These are phyloP conservation scores for Rubia peregrina DNA, from an alignment of 305 asterid species.

Conservation along the genomic window DNA sequence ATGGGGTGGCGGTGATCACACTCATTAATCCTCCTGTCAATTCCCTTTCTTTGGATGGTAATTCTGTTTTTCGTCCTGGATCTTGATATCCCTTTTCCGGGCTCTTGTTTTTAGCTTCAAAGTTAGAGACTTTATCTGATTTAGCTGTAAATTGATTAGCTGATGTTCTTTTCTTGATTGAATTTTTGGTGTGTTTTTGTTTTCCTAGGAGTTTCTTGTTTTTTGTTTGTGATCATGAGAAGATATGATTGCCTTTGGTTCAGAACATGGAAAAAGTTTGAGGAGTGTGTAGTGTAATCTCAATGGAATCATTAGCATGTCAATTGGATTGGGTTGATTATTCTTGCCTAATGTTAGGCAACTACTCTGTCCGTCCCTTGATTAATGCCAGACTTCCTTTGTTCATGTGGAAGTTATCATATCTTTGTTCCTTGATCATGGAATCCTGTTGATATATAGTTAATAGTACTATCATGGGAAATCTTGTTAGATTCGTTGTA, in stretches of 20 bases:
- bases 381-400: neutral
- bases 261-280: neutral
- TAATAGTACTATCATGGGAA: too few species aligned
- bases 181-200: neutral
- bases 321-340: neutral
- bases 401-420: neutral
- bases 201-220: neutral
- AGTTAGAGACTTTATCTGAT: neutral
- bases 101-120: neutral
- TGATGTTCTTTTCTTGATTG: neutral
- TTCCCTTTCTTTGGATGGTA: slow-evolving; percentile 94
- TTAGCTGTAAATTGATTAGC: neutral
- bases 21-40: slow-evolving; percentile 95
- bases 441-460: neutral
- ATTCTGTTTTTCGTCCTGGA: slow-evolving; percentile 2
- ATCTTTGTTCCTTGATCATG: neutral
- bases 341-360: neutral
- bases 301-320: neutral
- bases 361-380: neutral
- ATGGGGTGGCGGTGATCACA: slow-evolving; percentile 87
- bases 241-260: neutral
- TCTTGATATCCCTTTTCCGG: slow-evolving; percentile 11
- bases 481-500: too few species aligned
- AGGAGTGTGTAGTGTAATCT: neutral
- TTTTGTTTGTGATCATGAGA: slow-evolving; percentile 3